phyloP scores from a whole-genome alignment of 768 basidiomycete species.

The Termitomyces sp. region DNA sequence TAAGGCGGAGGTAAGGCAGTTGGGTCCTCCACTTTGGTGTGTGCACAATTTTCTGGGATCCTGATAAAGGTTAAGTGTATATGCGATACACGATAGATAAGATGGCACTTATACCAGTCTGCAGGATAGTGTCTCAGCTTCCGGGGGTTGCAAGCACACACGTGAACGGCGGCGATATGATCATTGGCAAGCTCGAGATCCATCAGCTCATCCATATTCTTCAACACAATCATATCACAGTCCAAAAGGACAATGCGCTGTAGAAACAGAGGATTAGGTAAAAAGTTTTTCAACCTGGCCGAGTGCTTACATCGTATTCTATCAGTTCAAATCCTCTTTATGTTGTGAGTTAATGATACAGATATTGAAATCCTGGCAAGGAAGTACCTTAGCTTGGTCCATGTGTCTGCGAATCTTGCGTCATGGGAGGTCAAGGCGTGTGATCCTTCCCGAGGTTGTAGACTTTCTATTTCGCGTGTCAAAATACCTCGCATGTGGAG shows the following conservation, averaged over 20 bases:
- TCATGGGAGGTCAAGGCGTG: slow-evolving; percentile 38
- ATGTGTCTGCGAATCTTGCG: slow-evolving; percentile 59
- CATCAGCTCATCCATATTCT: slow-evolving; percentile 75
- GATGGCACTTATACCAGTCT: slow-evolving; percentile 63
- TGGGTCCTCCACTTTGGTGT: slow-evolving; percentile 49
- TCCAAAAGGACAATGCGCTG: slow-evolving; percentile 80
- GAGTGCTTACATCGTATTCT: slow-evolving; percentile 56
- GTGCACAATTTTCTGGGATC: slow-evolving; percentile 89
- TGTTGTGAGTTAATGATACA: neutral
- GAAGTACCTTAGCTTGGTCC: slow-evolving; percentile 62
- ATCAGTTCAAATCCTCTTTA: slow-evolving; percentile 56
- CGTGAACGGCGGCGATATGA: slow-evolving; percentile 85
- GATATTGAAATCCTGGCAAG: neutral
- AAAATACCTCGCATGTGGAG: slow-evolving; percentile 49
- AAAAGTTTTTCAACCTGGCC: neutral
- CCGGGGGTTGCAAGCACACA: slow-evolving; percentile 91
- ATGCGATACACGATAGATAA: neutral
- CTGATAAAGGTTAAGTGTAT: slow-evolving; percentile 30
- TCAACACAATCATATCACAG: slow-evolving; percentile 80
- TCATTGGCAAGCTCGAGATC: slow-evolving; percentile 55
- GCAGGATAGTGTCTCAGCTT: slow-evolving; percentile 79
- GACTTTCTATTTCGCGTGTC: slow-evolving; percentile 51
- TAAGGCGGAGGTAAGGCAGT: slow-evolving; percentile 33
- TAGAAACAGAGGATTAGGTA: slow-evolving; percentile 3
- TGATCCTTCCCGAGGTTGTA: slow-evolving; percentile 43